phyloP scores from a whole-genome alignment of 768 basidiomycete species.

The Leccinum broughii region DNA sequence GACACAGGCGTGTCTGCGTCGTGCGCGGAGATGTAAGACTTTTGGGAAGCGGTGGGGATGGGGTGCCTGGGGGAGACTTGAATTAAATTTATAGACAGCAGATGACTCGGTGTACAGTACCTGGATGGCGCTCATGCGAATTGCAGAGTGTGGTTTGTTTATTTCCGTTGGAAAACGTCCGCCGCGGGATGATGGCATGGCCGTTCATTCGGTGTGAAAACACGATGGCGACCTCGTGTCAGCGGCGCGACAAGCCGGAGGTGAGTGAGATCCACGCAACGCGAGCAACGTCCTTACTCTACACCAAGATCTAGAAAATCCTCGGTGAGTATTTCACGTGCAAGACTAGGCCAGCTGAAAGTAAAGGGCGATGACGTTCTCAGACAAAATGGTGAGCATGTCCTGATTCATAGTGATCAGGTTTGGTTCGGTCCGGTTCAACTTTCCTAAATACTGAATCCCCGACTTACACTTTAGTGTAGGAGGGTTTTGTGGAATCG shows the following conservation, averaged over 20 bases:
- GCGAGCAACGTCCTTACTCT: neutral
- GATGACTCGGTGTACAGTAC: neutral
- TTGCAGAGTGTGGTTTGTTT: neutral
- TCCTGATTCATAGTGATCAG: too few species aligned
- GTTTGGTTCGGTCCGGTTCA: too few species aligned
- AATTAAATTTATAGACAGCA: neutral
- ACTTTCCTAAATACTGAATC: too few species aligned
- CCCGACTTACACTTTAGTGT: too few species aligned
- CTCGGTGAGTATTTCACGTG: too few species aligned
- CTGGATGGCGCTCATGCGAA: neutral
- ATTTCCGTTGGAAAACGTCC: conserved; percentile 4
- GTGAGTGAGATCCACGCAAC: neutral
- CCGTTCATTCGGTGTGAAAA: neutral
- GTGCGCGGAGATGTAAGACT: conserved; percentile 1
- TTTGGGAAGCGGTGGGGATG: neutral
- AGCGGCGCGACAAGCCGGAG: neutral
- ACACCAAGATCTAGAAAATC: too few species aligned
- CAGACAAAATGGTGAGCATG: too few species aligned
- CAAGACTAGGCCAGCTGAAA: too few species aligned
- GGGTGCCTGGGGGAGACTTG: neutral
- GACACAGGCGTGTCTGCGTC: neutral
- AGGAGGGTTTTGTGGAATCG: too few species aligned
- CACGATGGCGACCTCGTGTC: neutral
- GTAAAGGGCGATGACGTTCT: too few species aligned
- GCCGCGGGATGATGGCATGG: neutral